Base-by-base conservation (phyloP, 192 early-diverging fungal genomes). In the Geranomyces variabilis region DNA sequence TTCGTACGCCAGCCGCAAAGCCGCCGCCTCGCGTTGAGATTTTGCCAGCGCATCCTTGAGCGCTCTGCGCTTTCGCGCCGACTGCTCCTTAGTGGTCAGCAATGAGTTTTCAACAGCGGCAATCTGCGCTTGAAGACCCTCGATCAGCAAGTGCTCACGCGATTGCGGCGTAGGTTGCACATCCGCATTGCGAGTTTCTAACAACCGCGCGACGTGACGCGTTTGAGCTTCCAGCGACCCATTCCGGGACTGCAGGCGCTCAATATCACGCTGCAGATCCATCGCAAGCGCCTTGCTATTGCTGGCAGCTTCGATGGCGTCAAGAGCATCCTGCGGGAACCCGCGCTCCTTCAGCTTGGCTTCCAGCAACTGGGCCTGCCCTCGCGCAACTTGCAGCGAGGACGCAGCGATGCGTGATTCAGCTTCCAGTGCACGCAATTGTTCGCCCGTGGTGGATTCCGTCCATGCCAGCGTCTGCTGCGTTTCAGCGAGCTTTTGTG, bases 31-130 rank as follows among this genome's bases (percentile, higher is more conserved):
- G 13, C 26, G 17, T 49, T 71, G 70, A 26, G 61, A 19, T 14
- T 47, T 41, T 14, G 22, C 63, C 6, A 74, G 72, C 15, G 48
- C 43, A 14, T 33, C 12, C 17, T 41, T 26, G 21, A 74, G 58
- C 17, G 53, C 64, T 19, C 46, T 30, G 8, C 72, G 72, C 66
- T 74, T 74, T 30, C 47, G 72, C 15, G 66, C 53, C 55, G 72
- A 45, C 21, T 45, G 28, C 47, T 74, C 72, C 29, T 74, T 74
- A 22, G 63, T 67, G 15, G 36, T 49, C 48, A 74, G 46, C 17
- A 74, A 46, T 19, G 72, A 47, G 44, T 74, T 74, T 41, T 74
- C 72, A 12, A 74, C 63, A 13, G 63, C 63, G 19, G 56, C 21
- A 24, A 74, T n/a, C 26, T 59, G 19, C 1, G 72, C 63, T 22